These are phyloP conservation scores for Scedosporium boydii DNA, from an alignment of 2,329 filamentous ascomycete species.

Conservation along the genomic window DNA sequence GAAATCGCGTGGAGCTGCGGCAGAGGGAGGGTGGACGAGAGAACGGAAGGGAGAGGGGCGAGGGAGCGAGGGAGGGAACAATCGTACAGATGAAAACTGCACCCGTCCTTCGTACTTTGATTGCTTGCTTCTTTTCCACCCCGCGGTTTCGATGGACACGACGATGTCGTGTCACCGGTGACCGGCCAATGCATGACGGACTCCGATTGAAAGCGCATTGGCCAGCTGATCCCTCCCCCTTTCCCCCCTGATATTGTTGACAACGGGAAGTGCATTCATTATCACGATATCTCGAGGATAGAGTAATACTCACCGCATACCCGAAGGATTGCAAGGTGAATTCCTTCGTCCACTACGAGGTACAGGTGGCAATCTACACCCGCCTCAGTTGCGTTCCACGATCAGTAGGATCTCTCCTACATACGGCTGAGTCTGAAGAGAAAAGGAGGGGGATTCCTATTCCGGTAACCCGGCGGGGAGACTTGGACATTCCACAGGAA, in stretches of 20 bases:
- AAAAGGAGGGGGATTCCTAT: not conserved
- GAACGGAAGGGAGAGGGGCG: not conserved
- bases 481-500: too few species aligned
- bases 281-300: not conserved
- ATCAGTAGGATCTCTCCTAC: not conserved
- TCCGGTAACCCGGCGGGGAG: not conserved
- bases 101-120: not conserved
- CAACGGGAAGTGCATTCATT: not conserved
- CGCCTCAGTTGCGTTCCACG: not conserved
- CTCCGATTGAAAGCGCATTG: slow-evolving; percentile 1
- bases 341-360: not conserved
- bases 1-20: too few species aligned
- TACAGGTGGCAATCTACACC: not conserved
- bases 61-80: not conserved
- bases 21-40: not conserved
- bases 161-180: not conserved
- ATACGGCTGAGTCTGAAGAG: not conserved
- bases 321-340: not conserved
- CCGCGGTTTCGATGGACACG: not conserved
- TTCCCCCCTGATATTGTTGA: not conserved
- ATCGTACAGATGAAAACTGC: not conserved
- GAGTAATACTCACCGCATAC: not conserved
- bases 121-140: not conserved
- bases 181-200: not conserved
- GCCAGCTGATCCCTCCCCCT: not conserved